Evolutionary conservation across 495 filamentous ascomycete genomes (phyloP), one percentile per base, ranked within the genome.

Genomic region (Tricharina praecox): DNA sequence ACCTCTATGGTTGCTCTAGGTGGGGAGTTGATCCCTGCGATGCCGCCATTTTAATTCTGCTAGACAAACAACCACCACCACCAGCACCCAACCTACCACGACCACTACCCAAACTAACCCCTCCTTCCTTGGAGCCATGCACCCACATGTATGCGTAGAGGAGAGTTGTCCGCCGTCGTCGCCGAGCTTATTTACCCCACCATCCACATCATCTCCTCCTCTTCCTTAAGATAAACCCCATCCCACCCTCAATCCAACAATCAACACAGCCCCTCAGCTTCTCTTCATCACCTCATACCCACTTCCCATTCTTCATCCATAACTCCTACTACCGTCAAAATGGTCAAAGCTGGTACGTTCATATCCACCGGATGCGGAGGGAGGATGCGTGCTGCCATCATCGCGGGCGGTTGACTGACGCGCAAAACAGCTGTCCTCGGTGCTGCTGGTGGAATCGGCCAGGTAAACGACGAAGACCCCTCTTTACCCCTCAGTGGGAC

Each of bases 361-460:
- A 5, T 13, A 32, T 52, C 36, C 10, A 19, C n/a, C 9, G 4
- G 8, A 3, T 13, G 23, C 28, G n/a, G n/a, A n/a, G n/a, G n/a
- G n/a, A n/a, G n/a, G n/a, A n/a, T n/a, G n/a, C n/a, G n/a, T n/a
- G n/a, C n/a, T n/a, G n/a, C n/a, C n/a, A n/a, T n/a, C n/a, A n/a
- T n/a, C n/a, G n/a, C n/a, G n/a, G n/a, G n/a, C n/a, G n/a, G n/a
- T 13, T 13, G 28, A 32, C 28, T 32, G 28, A 32, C 28, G n/a
- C 28, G 28, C 28, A 13, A 20, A 45, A 49, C 20, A 90, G 86
- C 84, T 67, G 88, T 97, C 70, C 82, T 87, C 63, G 90, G 90
- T 60, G 90, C 90, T 60, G 79, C 90, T 63, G 90, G 90, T 68
- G 90, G 90, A 68, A 96, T 97, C 76, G 90, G 90, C 67, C 90